Base-by-base conservation (phyloP, 2,329 filamentous ascomycete genomes). In the Fusarium poae region DNA sequence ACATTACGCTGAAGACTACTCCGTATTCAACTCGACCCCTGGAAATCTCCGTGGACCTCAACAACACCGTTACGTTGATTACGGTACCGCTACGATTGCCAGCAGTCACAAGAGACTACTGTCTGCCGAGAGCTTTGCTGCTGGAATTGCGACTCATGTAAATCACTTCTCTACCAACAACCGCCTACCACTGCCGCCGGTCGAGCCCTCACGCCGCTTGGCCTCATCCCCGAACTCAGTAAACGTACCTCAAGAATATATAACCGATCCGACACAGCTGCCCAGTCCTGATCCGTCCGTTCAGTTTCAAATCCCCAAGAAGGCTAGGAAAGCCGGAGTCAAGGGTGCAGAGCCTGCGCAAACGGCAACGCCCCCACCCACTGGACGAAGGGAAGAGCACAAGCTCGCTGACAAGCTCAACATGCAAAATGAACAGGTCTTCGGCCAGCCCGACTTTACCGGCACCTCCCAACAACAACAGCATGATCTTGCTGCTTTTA, bases 1-100 rank as follows among this genome's bases (percentile, higher is more conserved):
- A 76, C 83, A 83, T 60, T 90, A 89, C 79, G 86, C 87, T 68
- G 86, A 89, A 75, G 87, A 89, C 68, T 89, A 88, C 73, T 88
- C 87, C 66, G 86, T 89, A 73, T 89, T 90, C 81, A 88, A 88
- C 78, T 80, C 84, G n/a, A 89, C 87, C 11, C 88, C 88, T 18
- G 87, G 86, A 48, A 87, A 88, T 74, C 80, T 89, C 56, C 81
- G 81, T 72, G 83, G 80, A 54, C 77, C 79, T 43, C 79, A 82
- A 58, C 79, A 82, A 58, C 80, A 76, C 60, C 76, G 78, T 16
- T 87, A 86, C 74, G 72, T 78, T 68, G 84, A 85, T 70, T 83
- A 83, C 72, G 72, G 74, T 74, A 68, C 78, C 72, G 56, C 80
- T 76, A 65, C 75, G 39, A 79, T 81, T 16, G 79, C 78, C 58